Percentiles rank a stretch among this genome's conserved stretches.
These are phyloP conservation scores for Cetradonia linearis DNA, from an alignment of 495 filamentous ascomycete genomes.

Conservation along the genomic window DNA sequence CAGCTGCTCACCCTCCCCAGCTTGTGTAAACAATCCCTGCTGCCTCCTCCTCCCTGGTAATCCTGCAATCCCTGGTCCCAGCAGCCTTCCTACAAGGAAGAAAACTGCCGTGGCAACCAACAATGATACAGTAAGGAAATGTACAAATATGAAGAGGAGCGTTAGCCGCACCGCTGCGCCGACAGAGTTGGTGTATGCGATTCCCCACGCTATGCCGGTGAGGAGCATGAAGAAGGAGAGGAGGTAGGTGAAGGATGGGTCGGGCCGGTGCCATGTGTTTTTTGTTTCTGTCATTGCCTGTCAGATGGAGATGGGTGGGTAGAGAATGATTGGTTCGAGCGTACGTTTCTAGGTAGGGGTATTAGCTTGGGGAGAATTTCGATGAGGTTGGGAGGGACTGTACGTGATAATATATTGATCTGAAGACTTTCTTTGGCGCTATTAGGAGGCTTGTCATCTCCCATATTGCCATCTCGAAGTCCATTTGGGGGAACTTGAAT, in stretches of 20 bases:
- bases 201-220: constrained; percentile 62
- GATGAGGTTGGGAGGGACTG: constrained; percentile 20
- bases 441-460: constrained; percentile 67
- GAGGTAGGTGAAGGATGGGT: constrained; percentile 70
- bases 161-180: constrained; percentile 48
- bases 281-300: constrained; percentile 48
- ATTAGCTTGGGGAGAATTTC: constrained; percentile 5
- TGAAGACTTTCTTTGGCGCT: constrained; percentile 67
- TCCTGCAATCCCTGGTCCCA: constrained; percentile 46
- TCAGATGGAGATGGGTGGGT: constrained; percentile 9
- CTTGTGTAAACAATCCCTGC: constrained; percentile 47
- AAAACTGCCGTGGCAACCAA: constrained; percentile 52
- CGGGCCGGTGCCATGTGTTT: constrained; percentile 67
- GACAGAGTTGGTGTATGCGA: constrained; percentile 53
- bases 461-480: constrained; percentile 69
- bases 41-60: constrained; percentile 39
- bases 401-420: constrained; percentile 70
- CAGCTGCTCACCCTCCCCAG: constrained; percentile 45
- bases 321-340: constrained; percentile 17
- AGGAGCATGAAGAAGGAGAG: constrained; percentile 64
- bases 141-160: constrained; percentile 54
- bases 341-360: constrained; percentile 49
- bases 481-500: constrained; percentile 61
- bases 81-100: constrained; percentile 52
- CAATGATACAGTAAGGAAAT: constrained; percentile 55